Evolutionary conservation across 2,329 filamentous ascomycete genomes (phyloP), one percentile per base, ranked within the genome.

Genomic region (Lachnellula occidentalis): DNA sequence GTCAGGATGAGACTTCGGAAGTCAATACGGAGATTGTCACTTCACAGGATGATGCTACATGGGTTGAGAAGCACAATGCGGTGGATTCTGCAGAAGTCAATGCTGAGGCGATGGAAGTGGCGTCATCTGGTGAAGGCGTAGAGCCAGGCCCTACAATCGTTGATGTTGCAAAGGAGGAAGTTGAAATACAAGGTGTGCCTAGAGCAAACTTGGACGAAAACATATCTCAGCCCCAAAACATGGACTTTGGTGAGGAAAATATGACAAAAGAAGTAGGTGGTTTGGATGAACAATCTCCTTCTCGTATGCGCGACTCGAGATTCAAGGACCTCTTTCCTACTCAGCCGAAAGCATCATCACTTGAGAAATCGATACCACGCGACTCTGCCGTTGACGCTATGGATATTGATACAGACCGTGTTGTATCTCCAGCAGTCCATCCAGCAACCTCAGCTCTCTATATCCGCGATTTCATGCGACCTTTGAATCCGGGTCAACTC

Each of bases 381-480:
- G 57, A 62, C 21, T 53, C 55, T 11, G 50, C 34, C 45, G 53
- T 57, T 14, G 60, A 64, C 15, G 45, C 45, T 14, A 43, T 58
- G 43, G 52, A 61, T 41, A 37, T 48, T 41, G 59, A 69, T 48
- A 54, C 58, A 42, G 68, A 69, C 49, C 60, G 63, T 43, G 53
- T 54, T 19, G 71, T 79, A 15, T 67, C 73, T 24, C 83, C 86
- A 6, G 79, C 88, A 0, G 72, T 85, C 36, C 88, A 94, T 69
- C 80, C 82, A 21, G 84, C 87, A 5, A 92, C 91, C 3, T 73
- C 82, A 34, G 86, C 89, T 15, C 75, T 97, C 46, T 97, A 96
- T 73, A 94, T 97, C 63, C 86, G 86, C 69, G 87, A 96, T 65
- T 82, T 97, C 52, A 92, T 95, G 83, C 86, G 92, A 46, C 92